phyloP scores from a whole-genome alignment of 768 basidiomycete species.

The Pleurotus sapidus region DNA sequence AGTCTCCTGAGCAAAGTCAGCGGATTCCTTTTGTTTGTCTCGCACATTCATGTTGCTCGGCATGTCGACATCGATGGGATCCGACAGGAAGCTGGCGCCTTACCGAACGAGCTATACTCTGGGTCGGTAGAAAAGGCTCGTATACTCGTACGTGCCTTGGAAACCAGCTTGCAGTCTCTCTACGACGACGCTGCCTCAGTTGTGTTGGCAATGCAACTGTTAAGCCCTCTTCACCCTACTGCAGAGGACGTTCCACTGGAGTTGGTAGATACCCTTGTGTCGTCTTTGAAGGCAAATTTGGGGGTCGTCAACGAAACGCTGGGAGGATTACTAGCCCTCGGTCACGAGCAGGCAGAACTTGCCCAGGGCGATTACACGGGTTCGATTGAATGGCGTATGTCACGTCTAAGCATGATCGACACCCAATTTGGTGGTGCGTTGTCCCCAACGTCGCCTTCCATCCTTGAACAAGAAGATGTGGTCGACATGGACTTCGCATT shows the following conservation, averaged over 20 bases:
- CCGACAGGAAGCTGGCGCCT: constrained; percentile 38
- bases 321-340: constrained; percentile 59
- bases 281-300: constrained; percentile 56
- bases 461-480: constrained; percentile 46
- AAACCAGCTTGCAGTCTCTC: constrained; percentile 65
- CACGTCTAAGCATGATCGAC: constrained; percentile 61
- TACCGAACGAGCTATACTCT: constrained; percentile 50
- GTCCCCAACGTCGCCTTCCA: constrained; percentile 32
- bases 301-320: constrained; percentile 54
- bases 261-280: constrained; percentile 45
- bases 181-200: constrained; percentile 70
- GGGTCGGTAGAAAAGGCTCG: constrained; percentile 71
- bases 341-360: constrained; percentile 69
- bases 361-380: constrained; percentile 69
- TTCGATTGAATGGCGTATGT: constrained; percentile 77
- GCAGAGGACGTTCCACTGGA: constrained; percentile 36
- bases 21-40: constrained; percentile 53
- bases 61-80: constrained; percentile 84
- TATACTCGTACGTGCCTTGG: constrained; percentile 63
- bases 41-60: constrained; percentile 75
- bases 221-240: constrained; percentile 26
- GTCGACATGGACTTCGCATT: constrained; percentile 59
- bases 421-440: constrained; percentile 40
- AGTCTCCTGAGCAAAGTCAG: constrained; percentile 55
- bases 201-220: constrained; percentile 55